Percentiles rank a stretch among this genome's conserved stretches.
These are phyloP conservation scores for Didymella arachidicola DNA, from an alignment of 2,329 filamentous ascomycete genomes.

Conservation along the genomic window DNA sequence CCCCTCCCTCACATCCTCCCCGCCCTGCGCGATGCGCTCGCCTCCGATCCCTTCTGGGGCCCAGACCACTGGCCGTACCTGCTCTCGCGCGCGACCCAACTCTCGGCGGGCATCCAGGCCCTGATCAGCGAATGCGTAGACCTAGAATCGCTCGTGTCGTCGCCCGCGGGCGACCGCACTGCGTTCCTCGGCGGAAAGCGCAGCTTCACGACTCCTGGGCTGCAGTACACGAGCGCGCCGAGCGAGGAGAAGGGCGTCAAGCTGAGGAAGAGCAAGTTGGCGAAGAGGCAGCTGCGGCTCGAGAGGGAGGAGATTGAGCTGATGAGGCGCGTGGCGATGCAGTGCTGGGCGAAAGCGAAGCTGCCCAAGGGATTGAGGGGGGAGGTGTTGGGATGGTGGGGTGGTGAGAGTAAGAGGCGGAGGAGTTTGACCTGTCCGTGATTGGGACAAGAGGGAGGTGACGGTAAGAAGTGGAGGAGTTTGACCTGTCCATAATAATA, in stretches of 20 bases:
- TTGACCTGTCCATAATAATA: slow-evolving; percentile 14
- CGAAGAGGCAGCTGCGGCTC: slow-evolving; percentile 55
- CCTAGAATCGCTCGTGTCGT: slow-evolving; percentile 53
- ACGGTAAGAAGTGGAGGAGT: slow-evolving; percentile 11
- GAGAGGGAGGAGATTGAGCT: slow-evolving; percentile 55
- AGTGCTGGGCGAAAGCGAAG: slow-evolving; percentile 52
- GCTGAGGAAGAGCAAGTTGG: slow-evolving; percentile 52
- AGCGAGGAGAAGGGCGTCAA: slow-evolving; percentile 39
- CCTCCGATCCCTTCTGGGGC: slow-evolving; percentile 56
- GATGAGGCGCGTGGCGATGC: slow-evolving; percentile 53
- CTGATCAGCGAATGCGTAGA: slow-evolving; percentile 55
- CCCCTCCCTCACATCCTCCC: slow-evolving; percentile 52
- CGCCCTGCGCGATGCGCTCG: slow-evolving; percentile 52
- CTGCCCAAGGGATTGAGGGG: slow-evolving; percentile 28
- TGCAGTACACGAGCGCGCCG: slow-evolving; percentile 20
- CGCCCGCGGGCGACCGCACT: slow-evolving; percentile 31
- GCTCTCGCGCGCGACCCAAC: slow-evolving; percentile 53
- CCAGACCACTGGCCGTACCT: slow-evolving; percentile 55
- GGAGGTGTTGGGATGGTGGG: slow-evolving; percentile 5
- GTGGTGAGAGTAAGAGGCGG: slow-evolving; percentile 4
- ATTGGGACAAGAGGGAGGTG: not conserved
- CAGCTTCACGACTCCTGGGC: slow-evolving; percentile 29
- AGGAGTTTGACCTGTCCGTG: slow-evolving; percentile 21
- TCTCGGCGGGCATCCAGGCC: slow-evolving; percentile 55
- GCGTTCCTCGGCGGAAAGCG: slow-evolving; percentile 24